Base-by-base conservation (phyloP, 2,329 filamentous ascomycete genomes). In the Pestalotiopsis sp. region DNA sequence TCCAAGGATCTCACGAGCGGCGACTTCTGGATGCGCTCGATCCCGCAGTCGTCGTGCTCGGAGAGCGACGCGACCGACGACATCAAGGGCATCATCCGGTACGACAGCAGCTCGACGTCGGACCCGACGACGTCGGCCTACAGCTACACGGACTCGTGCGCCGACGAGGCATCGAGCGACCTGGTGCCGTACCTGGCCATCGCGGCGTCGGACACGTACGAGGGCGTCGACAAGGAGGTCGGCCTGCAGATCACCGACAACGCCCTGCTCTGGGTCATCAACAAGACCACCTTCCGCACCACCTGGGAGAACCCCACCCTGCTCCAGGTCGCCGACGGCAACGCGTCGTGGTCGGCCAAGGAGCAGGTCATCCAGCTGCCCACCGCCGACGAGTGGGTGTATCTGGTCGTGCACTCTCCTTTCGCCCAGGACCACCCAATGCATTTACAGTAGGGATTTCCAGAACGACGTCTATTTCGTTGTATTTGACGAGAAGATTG, bases 231-330 rank as follows among this genome's bases (percentile, higher is more conserved):
- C 25, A 63, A 68, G n/a, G 62, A 70, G 27, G 27, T 40, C n/a
- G 68, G 52, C 27, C 20, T 20, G 7, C 56, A 68, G 31, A 20
- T 25, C 12, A 49, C 62, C 23, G 52, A 25, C 2, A 70, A 66
- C 36, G 58, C 56, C 5, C 66, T 70, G 60, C 20, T 52, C 14
- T 87, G 85, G 85, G 82, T 79, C 17, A 75, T 87, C 68, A 86
- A 86, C 74, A 79, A 77, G 49, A 85, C 80, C 11, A 82, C 81
- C 6, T 80, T 87, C 75, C 65, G 78, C 7, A 78, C 87, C 4
- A 78, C 86, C 67, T 87, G 85, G 79, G 75, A 75, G 11, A 74
- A 84, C 63, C 85, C 86, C 6, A 87, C 85, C 0, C 76, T 83
- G 4, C 68, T 70, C 9, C 74, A 79, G 68, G 72, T 80, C 12